Conservation (phyloP, 768 basidiomycete species). For the Leccinellum rugosiceps region DNA sequence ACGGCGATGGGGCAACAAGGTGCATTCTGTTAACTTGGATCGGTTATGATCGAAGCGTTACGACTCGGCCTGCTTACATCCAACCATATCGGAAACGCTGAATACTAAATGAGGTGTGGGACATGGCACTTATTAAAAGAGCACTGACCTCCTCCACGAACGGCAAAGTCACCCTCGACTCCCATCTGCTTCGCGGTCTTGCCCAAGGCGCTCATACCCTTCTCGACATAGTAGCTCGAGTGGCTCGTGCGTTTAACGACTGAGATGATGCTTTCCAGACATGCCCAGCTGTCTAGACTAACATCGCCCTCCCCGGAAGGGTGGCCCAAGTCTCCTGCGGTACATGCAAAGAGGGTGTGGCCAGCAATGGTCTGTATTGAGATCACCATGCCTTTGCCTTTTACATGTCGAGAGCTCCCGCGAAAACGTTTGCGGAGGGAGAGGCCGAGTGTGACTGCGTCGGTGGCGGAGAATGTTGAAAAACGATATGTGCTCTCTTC, state of each 20-base stretch:
- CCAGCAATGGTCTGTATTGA: conserved; percentile 78
- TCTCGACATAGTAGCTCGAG: conserved; percentile 83
- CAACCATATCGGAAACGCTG: conserved; percentile 85
- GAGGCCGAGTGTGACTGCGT: conserved; percentile 77
- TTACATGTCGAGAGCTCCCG: conserved; percentile 61
- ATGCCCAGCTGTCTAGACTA: conserved; percentile 77
- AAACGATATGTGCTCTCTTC: conserved; percentile 75
- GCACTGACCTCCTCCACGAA: conserved; percentile 74
- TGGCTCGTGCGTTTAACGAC: conserved; percentile 80
- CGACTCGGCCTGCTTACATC: conserved; percentile 44
- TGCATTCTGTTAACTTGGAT: conserved; percentile 51
- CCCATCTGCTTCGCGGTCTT: conserved; percentile 73
- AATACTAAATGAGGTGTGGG: conserved; percentile 3
- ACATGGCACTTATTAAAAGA: not conserved
- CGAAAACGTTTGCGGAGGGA: conserved; percentile 85
- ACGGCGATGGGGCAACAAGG: conserved; percentile 81
- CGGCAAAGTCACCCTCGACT: conserved; percentile 57
- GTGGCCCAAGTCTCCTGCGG: conserved; percentile 77
- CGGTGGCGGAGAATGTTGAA: conserved; percentile 67
- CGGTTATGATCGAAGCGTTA: conserved; percentile 1
- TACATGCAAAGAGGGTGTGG: conserved; percentile 77
- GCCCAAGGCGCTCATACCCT: conserved; percentile 81
- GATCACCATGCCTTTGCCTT: conserved; percentile 79
- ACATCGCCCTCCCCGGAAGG: conserved; percentile 67
- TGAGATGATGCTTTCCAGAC: conserved; percentile 74